These are phyloP conservation scores for grape (Vitis vinifera) DNA, from an alignment of 164 flowering plant genomes.

Conservation along the genomic window DNA sequence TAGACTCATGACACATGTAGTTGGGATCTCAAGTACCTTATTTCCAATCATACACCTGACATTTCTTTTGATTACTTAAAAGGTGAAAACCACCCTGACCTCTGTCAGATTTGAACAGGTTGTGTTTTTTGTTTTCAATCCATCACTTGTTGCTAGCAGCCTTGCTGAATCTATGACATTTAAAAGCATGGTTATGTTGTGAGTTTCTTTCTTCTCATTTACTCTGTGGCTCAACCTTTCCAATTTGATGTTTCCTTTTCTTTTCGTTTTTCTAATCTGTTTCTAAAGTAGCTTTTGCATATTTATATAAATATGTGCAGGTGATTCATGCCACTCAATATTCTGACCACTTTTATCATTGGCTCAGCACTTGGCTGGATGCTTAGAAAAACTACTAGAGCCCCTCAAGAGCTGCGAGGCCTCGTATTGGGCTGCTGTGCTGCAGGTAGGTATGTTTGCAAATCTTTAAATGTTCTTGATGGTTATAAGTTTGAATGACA, in stretches of 20 bases:
- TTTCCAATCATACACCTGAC: too few species aligned
- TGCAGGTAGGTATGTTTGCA: constrained; percentile 40
- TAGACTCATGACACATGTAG: too few species aligned
- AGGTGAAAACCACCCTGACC: too few species aligned
- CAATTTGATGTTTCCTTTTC: not conserved
- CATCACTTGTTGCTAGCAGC: constrained; percentile 21
- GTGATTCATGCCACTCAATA: constrained; percentile 95
- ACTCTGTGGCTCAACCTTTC: not conserved
- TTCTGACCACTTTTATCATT: constrained; percentile 57
- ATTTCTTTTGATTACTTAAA: too few species aligned
- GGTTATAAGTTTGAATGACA: too few species aligned
- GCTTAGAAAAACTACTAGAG: constrained; percentile 43
- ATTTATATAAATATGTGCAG: constrained; percentile 22
- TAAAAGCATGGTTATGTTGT: constrained; percentile 11
- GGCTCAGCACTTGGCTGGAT: constrained; percentile 79
- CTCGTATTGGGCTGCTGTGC: constrained; percentile 77
- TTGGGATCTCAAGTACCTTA: too few species aligned
- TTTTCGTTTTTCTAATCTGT: too few species aligned
- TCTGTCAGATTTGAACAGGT: constrained; percentile 9
- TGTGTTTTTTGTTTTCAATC: constrained; percentile 26
- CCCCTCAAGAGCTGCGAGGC: constrained; percentile 71
- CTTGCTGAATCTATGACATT: constrained; percentile 17
- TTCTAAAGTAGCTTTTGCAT: too few species aligned
- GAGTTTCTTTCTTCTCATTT: not conserved
- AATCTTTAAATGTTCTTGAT: not conserved